Percentiles rank a stretch among this genome's conserved stretches.
Conservation (phyloP, 108 stramenopile genomes). For the Fragilaria crotonensis region DNA sequence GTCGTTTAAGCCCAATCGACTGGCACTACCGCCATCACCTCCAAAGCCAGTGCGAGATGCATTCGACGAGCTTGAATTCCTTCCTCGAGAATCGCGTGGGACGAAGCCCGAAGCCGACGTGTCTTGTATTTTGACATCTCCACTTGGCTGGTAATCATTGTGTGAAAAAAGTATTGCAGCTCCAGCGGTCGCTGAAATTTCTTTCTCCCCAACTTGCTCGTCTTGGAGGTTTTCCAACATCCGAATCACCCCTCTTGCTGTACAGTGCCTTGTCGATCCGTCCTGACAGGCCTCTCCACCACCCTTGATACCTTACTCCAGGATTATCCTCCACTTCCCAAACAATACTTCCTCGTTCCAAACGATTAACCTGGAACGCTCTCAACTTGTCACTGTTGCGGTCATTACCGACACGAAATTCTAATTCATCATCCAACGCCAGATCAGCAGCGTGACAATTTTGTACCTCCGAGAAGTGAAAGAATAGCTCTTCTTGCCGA, state of each 20-base stretch:
- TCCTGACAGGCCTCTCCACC: slow-evolving; percentile 27
- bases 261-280: slow-evolving; percentile 10
- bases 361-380: slow-evolving; percentile 30
- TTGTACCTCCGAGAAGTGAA: slow-evolving; percentile 47
- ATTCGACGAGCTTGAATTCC: slow-evolving; percentile 1
- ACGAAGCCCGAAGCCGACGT: too few species aligned
- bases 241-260: slow-evolving; percentile 1
- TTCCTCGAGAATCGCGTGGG: background rate
- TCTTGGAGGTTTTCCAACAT: too few species aligned
- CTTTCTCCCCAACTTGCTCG: too few species aligned
- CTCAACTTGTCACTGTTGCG: slow-evolving; percentile 21
- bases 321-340: slow-evolving; percentile 63
- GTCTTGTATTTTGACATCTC: background rate
- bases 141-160: slow-evolving; percentile 3
- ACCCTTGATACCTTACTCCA: slow-evolving; percentile 41
- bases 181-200: too few species aligned
- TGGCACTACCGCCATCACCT: too few species aligned
- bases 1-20: slow-evolving; percentile 36
- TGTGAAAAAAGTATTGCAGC: slow-evolving; percentile 4
- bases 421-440: slow-evolving; percentile 58
- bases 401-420: slow-evolving; percentile 39
- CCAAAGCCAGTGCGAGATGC: background rate
- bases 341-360: slow-evolving; percentile 40
- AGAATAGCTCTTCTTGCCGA: slow-evolving; percentile 70
- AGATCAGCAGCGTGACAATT: slow-evolving; percentile 40